Base-by-base conservation (phyloP, 345 rosid genomes). In the Streptanthus diversifolius region DNA sequence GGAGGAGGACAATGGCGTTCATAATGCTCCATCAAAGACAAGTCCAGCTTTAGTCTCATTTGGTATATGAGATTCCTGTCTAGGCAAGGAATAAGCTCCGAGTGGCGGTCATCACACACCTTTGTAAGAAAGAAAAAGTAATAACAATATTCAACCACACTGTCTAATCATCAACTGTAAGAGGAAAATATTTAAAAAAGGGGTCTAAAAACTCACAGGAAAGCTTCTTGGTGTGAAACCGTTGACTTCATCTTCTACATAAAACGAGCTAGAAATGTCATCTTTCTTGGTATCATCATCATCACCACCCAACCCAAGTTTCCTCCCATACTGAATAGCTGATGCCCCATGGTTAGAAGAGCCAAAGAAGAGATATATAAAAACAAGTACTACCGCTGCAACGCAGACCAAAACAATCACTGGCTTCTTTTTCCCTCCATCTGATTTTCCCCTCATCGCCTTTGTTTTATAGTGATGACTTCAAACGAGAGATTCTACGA, bases 1-100 rank as follows among this genome's bases (percentile, higher is more conserved):
- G 98, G 87, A 71, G 86, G 87, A 43, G 99, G 99, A 47, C 99
- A 95, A 49, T 95, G 99, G 2, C 99, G 93, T 71, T 95, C 99
- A 66, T 95, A 95, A 68, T 92, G 99, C 85, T 95, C 98, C 99
- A 95, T 95, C 88, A 95, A 47, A 78, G 90, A 85, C 70, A 95
- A 77, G 55, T 95, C 97, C 72, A 95, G 80, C 91, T 95, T 95
- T 79, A 90, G 62, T 80, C 99, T 90, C 89, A 85, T 71, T 66
- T 95, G 98, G 76, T 95, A 95, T 69, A 95, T 90, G 5, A 87
- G 88, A 77, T 95, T 63, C 72, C 97, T 88, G 69, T 90, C 98
- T 75, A 95, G 73, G 82, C 99, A 95, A 48, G 99, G 99, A 77
- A 95, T 95, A 49, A 95, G 77, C 80, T 95, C 99, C 5, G 99